Percentiles rank a stretch among this genome's conserved stretches.
Conservation (phyloP, 257 asterid species). For the Cruciata laevipes region DNA sequence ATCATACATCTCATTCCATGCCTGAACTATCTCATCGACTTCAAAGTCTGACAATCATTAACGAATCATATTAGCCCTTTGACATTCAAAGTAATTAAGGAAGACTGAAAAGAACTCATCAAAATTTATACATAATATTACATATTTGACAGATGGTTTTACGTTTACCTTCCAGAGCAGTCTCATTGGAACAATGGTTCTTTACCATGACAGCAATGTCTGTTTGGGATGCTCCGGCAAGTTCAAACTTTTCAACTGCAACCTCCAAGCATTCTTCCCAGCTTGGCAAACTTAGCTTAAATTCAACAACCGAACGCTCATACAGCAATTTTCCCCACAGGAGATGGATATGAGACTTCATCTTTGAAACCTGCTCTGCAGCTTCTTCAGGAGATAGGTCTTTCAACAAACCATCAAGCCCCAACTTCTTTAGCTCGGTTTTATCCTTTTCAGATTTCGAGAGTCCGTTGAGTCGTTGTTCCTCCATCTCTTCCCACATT, state of each 20-base stretch:
- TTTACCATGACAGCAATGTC: conserved; percentile 90
- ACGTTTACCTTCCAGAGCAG: conserved; percentile 97
- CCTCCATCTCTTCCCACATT: conserved; percentile 94
- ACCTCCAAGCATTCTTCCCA: conserved; percentile 98
- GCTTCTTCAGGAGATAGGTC: conserved; percentile 61
- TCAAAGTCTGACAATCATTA: conserved; percentile 57
- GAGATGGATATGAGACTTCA: conserved; percentile 77
- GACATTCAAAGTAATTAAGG: neutral
- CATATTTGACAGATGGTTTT: neutral
- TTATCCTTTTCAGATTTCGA: conserved; percentile 58
- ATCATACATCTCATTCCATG: conserved; percentile 98
- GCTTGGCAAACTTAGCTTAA: conserved; percentile 67
- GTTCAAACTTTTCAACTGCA: conserved; percentile 84
- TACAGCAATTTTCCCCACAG: conserved; percentile 89
- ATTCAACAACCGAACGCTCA: conserved; percentile 90
- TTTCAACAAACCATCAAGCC: conserved; percentile 52
- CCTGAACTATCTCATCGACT: conserved; percentile 93
- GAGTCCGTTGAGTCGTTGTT: conserved; percentile 80
- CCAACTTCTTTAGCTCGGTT: conserved; percentile 47
- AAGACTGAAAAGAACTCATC: neutral
- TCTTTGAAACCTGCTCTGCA: conserved; percentile 49
- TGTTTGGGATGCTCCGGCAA: conserved; percentile 75
- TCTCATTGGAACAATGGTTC: conserved; percentile 91
- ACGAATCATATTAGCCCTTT: conserved; percentile 17
- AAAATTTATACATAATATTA: neutral